phyloP scores from a whole-genome alignment of 2,329 filamentous ascomycete genomes.

The Claviceps sp. region DNA sequence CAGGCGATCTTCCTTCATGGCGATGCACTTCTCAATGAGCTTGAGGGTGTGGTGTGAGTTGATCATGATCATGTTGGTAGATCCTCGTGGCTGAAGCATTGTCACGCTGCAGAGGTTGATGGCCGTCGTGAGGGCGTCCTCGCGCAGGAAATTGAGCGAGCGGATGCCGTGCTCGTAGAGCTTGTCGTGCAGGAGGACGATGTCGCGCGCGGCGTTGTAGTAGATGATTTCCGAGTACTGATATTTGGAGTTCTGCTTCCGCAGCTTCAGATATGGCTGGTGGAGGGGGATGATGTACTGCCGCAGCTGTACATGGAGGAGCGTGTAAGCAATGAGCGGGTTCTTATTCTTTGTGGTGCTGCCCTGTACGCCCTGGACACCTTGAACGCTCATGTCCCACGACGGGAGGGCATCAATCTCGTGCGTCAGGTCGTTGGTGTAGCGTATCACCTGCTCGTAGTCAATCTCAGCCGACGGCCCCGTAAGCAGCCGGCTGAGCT shows the following conservation, averaged over 20 bases:
- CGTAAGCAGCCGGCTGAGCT: constrained; percentile 42
- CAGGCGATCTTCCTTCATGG: constrained; percentile 47
- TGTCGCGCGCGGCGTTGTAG: constrained; percentile 48
- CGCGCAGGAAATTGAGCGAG: constrained; percentile 45
- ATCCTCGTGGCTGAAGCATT: constrained; percentile 44
- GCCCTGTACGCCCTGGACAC: constrained; percentile 14
- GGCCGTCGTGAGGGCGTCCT: constrained; percentile 45
- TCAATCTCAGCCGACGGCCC: constrained; percentile 41
- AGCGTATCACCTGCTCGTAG: constrained; percentile 48
- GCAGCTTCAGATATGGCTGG: constrained; percentile 45
- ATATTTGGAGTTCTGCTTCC: constrained; percentile 46
- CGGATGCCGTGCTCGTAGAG: constrained; percentile 45
- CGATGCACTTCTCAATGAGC: constrained; percentile 47
- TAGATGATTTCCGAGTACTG: constrained; percentile 51
- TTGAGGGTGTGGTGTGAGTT: constrained; percentile 46
- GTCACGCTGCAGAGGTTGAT: constrained; percentile 49
- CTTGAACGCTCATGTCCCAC: constrained; percentile 31
- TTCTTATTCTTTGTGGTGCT: constrained; percentile 27
- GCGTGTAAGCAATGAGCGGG: constrained; percentile 44
- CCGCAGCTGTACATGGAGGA: constrained; percentile 46
- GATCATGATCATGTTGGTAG: constrained; percentile 49
- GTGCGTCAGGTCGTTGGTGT: constrained; percentile 46
- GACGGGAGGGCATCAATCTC: constrained; percentile 47
- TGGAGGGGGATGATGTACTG: constrained; percentile 50
- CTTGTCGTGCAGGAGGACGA: constrained; percentile 48